Conservation (phyloP, 805 yeast species). For the Cephaloascus fragrans region DNA sequence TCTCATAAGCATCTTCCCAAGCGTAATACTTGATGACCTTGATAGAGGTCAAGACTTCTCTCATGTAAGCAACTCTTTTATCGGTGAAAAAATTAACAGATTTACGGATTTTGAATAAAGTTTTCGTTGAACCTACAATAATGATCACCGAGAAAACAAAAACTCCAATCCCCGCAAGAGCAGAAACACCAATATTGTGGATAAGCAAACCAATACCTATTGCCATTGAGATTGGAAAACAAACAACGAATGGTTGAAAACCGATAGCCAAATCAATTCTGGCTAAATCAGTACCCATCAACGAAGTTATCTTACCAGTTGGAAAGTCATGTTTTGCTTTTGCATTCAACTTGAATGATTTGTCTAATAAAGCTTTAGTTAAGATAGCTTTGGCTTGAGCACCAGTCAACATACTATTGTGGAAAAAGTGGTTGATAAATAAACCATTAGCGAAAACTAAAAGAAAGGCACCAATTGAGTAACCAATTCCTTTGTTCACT, state of each 20-base stretch:
- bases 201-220: constrained; percentile 57
- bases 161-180: constrained; percentile 60
- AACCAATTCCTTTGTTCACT: constrained; percentile 61
- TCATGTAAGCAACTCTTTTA: constrained; percentile 60
- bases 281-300: constrained; percentile 74
- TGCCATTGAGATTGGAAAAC: constrained; percentile 55
- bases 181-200: constrained; percentile 61
- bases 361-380: constrained; percentile 60
- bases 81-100: constrained; percentile 63
- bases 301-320: constrained; percentile 61
- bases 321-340: constrained; percentile 52
- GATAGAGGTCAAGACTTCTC: constrained; percentile 71
- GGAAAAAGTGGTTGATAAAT: constrained; percentile 53
- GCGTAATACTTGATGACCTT: constrained; percentile 81
- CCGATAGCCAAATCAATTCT: constrained; percentile 72
- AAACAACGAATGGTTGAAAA: constrained; percentile 53
- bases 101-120: constrained; percentile 45
- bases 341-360: constrained; percentile 53
- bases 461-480: constrained; percentile 56
- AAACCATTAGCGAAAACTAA: constrained; percentile 43
- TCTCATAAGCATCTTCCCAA: constrained; percentile 78
- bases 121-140: constrained; percentile 38
- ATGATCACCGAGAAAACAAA: constrained; percentile 39
- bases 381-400: constrained; percentile 62
- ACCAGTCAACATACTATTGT: constrained; percentile 52